Base-by-base conservation (phyloP, 768 basidiomycete genomes). In the Asterophora parasitica region DNA sequence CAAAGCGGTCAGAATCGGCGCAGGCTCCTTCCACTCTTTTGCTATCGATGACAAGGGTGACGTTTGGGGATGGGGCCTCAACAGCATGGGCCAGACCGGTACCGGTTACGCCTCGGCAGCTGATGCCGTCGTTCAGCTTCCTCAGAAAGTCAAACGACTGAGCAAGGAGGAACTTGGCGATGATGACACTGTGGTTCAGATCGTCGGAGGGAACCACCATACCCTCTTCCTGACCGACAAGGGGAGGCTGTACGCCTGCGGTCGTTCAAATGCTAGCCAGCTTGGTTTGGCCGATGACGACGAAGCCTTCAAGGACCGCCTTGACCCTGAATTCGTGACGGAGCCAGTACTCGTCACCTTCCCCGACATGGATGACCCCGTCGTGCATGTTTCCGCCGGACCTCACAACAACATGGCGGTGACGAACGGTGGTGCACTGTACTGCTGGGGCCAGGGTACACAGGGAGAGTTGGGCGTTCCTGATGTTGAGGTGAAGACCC, bases 31-130 rank as follows among this genome's bases (percentile, higher is more conserved):
- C 65, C 87, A 90, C 59, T 94, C 92, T 0, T 97, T 96, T 59
- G 94, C 93, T 2, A 82, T 97, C 48, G 86, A 92, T 62, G 79
- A 86, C 44, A 69, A 74, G 5, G 93, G 92, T 23, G 79, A 77
- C 41, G 87, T 95, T 7, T 97, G 85, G 83, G 92, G 82, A 10
- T 97, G 95, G 95, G 95, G 95, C n/a, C 72, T 93, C 50, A 96
- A 98, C 65, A 89, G 73, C 66, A 88, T 77, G 84, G 93, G 86
- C 23, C 88, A 91, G 65, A 81, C 80, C 1, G 88, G 88, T 27
- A 83, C 85, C 0, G 77, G 76, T 4, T 72, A 65, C 50, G 58
- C 61, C 9, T 67, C 74, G 7, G 54, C 65, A 11, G 76, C 76
- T 38, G 75, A 77, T 50, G 58, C 67, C 39, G 71, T 83, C 45